phyloP scores from a whole-genome alignment of 768 basidiomycete species.

The Galerina marginata region DNA sequence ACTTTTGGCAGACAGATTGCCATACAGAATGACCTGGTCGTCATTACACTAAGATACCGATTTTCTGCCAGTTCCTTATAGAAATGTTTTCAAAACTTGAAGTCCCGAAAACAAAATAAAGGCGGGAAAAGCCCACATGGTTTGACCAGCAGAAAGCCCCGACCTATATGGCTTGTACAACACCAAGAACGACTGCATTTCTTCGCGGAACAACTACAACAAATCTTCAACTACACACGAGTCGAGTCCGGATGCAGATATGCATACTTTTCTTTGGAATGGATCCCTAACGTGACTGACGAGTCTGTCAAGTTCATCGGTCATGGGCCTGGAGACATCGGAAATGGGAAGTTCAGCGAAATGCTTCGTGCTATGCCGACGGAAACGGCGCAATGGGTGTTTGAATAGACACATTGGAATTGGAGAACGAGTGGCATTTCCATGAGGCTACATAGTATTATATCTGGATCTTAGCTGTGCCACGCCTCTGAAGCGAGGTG shows the following conservation, averaged over 20 bases:
- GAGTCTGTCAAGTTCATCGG: conserved; percentile 71
- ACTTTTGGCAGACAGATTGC: conserved; percentile 59
- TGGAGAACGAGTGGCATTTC: neutral
- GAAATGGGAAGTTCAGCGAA: conserved; percentile 46
- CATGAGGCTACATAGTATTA: neutral
- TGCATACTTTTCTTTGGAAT: conserved; percentile 57
- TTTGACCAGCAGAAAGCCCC: conserved; percentile 69
- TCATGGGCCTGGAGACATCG: conserved; percentile 63
- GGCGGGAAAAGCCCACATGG: conserved; percentile 55
- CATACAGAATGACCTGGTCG: conserved; percentile 76
- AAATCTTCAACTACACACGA: neutral
- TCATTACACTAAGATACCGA: conserved; percentile 37
- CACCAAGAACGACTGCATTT: conserved; percentile 86
- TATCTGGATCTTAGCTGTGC: conserved; percentile 2
- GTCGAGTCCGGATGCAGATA: neutral
- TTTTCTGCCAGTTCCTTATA: neutral
- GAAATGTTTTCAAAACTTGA: too few relatives aligned
- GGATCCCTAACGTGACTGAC: conserved; percentile 65
- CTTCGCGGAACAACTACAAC: conserved; percentile 65
- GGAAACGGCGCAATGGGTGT: conserved; percentile 39
- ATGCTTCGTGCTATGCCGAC: conserved; percentile 46
- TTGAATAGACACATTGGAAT: conserved; percentile 43
- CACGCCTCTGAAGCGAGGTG: conserved; percentile 15
- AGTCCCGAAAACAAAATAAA: too few relatives aligned
- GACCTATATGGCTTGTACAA: conserved; percentile 82